A percentile compares a stretch with the other conserved stretches of the same genome.
phyloP scores from a whole-genome alignment of 495 filamentous ascomycete genomes.

The Neurospora tetraspora region DNA sequence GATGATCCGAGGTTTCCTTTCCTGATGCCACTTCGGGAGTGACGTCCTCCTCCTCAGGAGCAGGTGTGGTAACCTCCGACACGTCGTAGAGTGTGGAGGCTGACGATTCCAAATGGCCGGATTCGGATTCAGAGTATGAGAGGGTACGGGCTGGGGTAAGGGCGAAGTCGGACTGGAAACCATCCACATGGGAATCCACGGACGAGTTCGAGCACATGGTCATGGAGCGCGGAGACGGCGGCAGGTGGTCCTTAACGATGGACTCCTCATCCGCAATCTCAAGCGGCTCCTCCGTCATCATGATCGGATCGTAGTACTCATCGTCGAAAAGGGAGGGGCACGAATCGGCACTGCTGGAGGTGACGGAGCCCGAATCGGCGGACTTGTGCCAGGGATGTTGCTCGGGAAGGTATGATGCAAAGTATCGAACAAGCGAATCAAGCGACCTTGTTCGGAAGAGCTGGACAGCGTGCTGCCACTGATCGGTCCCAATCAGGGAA shows the following conservation, averaged over 20 bases:
- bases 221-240: slow-evolving; percentile 38
- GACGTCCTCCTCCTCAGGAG: slow-evolving; percentile 12
- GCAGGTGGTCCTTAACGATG: slow-evolving; percentile 20
- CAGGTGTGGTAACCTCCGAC: slow-evolving; percentile 16
- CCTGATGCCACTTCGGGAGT: slow-evolving; percentile 1
- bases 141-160: slow-evolving; percentile 30
- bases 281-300: slow-evolving; percentile 36
- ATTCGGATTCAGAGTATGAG: slow-evolving; percentile 37
- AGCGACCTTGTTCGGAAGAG: slow-evolving; percentile 42
- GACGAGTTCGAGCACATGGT: slow-evolving; percentile 38
- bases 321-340: slow-evolving; percentile 28
- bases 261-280: slow-evolving; percentile 14
- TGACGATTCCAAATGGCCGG: slow-evolving; percentile 24
- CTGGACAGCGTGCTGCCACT: slow-evolving; percentile 40
- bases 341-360: slow-evolving; percentile 17
- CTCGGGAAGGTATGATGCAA: slow-evolving; percentile 39
- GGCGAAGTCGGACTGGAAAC: slow-evolving; percentile 12
- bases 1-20: slow-evolving; percentile 6
- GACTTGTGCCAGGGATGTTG: slow-evolving; percentile 28
- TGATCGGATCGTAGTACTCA: slow-evolving; percentile 21
- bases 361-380: slow-evolving; percentile 9
- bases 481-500: slow-evolving; percentile 36
- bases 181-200: slow-evolving; percentile 18
- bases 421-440: slow-evolving; percentile 43
- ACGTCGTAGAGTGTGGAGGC: slow-evolving; percentile 26